Conservation (phyloP, 345 rosid genomes). For the Salix viminalis region DNA sequence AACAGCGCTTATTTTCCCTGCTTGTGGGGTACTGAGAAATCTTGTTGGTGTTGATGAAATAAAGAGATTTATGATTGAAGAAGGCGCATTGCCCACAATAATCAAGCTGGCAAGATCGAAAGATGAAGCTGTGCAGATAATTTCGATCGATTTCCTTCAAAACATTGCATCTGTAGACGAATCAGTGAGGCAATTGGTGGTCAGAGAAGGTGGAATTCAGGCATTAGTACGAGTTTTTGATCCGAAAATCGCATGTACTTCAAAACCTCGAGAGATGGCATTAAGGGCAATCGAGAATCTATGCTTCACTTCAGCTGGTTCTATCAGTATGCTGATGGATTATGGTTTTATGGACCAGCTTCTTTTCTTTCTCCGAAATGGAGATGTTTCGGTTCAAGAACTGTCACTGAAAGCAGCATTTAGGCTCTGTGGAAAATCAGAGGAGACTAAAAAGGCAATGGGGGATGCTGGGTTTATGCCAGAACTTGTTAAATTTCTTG, state of each 20-base stretch:
- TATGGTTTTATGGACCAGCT: conserved; percentile 59
- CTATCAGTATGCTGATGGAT: conserved; percentile 38
- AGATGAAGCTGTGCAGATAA: conserved; percentile 68
- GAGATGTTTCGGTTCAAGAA: conserved; percentile 77
- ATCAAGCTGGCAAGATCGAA: conserved; percentile 61
- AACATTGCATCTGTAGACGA: conserved; percentile 62
- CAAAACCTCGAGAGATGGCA: conserved; percentile 60
- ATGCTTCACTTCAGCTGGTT: conserved; percentile 52
- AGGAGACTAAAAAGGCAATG: conserved; percentile 66
- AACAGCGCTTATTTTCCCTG: conserved; percentile 45
- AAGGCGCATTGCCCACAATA: conserved; percentile 55
- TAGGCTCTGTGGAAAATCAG: conserved; percentile 54
- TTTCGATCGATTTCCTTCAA: conserved; percentile 62
- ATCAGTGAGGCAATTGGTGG: conserved; percentile 42
- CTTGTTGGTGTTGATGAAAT: conserved; percentile 82
- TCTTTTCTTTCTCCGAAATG: conserved; percentile 47
- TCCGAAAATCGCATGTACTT: conserved; percentile 39
- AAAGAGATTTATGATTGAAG: conserved; percentile 75
- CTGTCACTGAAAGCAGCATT: conserved; percentile 61
- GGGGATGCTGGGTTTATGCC: conserved; percentile 82
- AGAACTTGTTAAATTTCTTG: conserved; percentile 66
- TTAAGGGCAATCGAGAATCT: conserved; percentile 65
- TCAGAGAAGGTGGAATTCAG: conserved; percentile 65
- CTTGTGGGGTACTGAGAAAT: conserved; percentile 75
- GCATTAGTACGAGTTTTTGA: conserved; percentile 57